Evolutionary conservation across 192 early-diverging fungal genomes (phyloP), one percentile per base, ranked within the genome.

Genomic region (Coemansia sp.): DNA sequence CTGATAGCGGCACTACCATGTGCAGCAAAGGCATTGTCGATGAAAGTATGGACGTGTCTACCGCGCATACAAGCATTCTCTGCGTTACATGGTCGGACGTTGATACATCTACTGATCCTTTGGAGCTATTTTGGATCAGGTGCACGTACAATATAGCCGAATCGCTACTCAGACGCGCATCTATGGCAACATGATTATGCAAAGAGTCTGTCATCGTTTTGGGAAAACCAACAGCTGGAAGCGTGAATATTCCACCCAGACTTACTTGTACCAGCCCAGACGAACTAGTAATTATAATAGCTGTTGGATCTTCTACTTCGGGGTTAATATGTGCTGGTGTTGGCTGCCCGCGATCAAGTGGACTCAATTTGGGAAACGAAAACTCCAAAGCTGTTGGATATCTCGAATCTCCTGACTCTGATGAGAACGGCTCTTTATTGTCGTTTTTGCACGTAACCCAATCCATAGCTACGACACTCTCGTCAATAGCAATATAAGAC

Each of bases 241-340:
- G 67, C 2, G 70, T 48, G n/a, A 78, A 73, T n/a, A 73, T 72
- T 9, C 76, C 76, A 22, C 62, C 62, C 12, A 78, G 60, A 7
- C 62, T 60, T 12, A 78, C 61, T 34, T 67, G 66, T 1, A 78
- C 76, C 5, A 56, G n/a, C 3, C 76, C 76, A 2, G 50, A 44
- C 1, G 30, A 27, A 2, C 69, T 52, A 12, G 58, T 64, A 3
- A 62, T 52, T 12, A 78, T 53, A 7, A 78, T 63, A 18, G 70
- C 69, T 0, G 76, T 69, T 30, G 64, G 50, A 3, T 32, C 26
- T 34, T 72, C 70, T 14, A 54, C 27, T 4, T 28, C 51, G 2
- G 76, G 58, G 32, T 65, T 73, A 32, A 66, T 56, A 24, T 68
- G 38, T 28, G 58, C 49, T 3, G 76, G 66, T 5, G 56, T 57